Evolutionary conservation across 75 land plant species (phyloP).

Genomic region (Chamaecyparis obtusa): DNA sequence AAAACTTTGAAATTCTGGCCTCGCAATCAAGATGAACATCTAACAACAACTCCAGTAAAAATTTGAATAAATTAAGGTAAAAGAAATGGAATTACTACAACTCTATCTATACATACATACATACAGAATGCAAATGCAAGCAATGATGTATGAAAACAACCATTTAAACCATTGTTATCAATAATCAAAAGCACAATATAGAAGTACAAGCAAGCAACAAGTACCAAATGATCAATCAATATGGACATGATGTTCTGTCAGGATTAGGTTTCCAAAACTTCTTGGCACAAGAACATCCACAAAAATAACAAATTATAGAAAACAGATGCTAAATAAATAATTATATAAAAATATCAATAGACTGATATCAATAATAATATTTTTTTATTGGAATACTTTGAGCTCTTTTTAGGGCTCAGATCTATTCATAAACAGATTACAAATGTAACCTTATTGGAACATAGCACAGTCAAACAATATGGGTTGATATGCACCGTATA

Average conservation of each 20-base stretch:
- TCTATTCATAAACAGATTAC: not conserved
- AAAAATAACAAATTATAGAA: too few relatives aligned
- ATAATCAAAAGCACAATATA: not conserved
- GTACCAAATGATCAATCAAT: not conserved
- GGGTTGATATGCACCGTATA: not conserved
- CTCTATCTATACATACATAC: not conserved
- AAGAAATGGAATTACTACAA: not conserved
- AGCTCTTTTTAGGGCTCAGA: not conserved
- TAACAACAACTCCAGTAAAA: constrained; percentile 18
- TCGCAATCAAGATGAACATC: constrained; percentile 98
- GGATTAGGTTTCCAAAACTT: not conserved
- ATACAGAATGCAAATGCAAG: not conserved
- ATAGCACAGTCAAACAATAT: not conserved
- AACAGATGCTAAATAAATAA: not conserved
- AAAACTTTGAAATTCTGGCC: constrained; percentile 80
- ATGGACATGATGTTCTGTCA: not conserved
- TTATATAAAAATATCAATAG: not conserved
- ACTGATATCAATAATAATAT: not conserved
- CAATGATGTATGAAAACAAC: not conserved
- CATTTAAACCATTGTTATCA: not conserved
- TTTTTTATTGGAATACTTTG: not conserved
- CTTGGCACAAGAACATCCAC: not conserved
- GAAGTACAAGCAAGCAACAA: not conserved
- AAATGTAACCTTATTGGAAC: not conserved
- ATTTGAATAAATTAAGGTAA: not conserved